These are phyloP conservation scores for Leptographium lundbergii DNA, from an alignment of 2,329 filamentous ascomycete genomes.

Conservation along the genomic window DNA sequence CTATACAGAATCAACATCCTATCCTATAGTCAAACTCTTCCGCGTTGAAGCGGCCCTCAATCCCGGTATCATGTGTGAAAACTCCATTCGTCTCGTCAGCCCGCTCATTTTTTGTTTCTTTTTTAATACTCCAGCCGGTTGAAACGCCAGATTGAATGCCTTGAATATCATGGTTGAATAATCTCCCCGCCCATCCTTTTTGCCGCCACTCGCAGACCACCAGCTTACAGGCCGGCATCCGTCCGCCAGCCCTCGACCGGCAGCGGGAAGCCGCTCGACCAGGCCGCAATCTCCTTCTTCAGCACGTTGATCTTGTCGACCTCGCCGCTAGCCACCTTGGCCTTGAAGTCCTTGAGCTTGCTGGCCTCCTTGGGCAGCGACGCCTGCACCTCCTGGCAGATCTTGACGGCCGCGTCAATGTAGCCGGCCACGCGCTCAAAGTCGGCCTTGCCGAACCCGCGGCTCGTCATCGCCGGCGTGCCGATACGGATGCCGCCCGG, in stretches of 20 bases:
- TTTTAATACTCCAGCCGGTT: conserved; percentile 4
- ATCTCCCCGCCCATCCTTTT: not conserved
- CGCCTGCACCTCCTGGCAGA: conserved; percentile 78
- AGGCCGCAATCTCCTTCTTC: conserved; percentile 78
- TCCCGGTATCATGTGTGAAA: not conserved
- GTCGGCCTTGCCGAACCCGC: conserved; percentile 84
- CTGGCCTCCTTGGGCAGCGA: conserved; percentile 90
- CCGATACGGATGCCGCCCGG: conserved; percentile 93
- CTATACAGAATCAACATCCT: not conserved
- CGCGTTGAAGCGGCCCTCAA: conserved; percentile 1
- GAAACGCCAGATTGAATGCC: conserved; percentile 4
- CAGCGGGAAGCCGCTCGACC: conserved; percentile 85
- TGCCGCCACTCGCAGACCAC: not conserved
- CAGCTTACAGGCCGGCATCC: conserved; percentile 42
- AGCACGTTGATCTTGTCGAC: conserved; percentile 72
- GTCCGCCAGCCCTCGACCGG: conserved; percentile 64
- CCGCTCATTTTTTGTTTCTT: not conserved
- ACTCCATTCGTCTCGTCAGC: not conserved
- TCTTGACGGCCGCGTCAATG: conserved; percentile 79
- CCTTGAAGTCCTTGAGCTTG: conserved; percentile 99
- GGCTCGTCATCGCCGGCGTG: conserved; percentile 91
- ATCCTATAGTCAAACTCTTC: too few relatives aligned
- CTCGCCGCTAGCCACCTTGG: conserved; percentile 68
- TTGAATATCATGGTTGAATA: not conserved
- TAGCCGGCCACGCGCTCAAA: conserved; percentile 84